Conservation (phyloP, 192 early-diverging fungal species). For the Lobosporangium transversale region DNA sequence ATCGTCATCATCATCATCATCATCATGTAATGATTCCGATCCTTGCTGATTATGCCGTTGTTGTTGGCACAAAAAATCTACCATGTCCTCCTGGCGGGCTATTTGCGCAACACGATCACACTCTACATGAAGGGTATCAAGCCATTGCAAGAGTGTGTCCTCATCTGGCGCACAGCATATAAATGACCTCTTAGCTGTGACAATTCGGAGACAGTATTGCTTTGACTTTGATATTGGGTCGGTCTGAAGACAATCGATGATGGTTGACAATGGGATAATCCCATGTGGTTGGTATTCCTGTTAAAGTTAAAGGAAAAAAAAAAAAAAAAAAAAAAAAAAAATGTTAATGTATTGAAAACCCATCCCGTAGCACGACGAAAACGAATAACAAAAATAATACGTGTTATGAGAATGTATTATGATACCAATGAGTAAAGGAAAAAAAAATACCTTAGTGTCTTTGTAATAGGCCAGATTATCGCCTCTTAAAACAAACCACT, state of each 20-base stretch:
- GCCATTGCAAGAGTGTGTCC: slow-evolving; percentile 60
- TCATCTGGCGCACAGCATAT: slow-evolving; percentile 59
- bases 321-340: background rate
- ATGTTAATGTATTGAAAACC: no score
- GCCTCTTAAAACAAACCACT: slow-evolving; percentile 70
- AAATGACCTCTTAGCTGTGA: slow-evolving; percentile 64
- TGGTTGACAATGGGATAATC: slow-evolving; percentile 59
- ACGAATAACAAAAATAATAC: no score
- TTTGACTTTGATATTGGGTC: slow-evolving; percentile 64
- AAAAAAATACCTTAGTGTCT: slow-evolving; percentile 56
- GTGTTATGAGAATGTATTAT: no score
- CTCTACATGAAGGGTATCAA: slow-evolving; percentile 59
- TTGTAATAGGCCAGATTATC: slow-evolving; percentile 69
- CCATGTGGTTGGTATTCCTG: slow-evolving; percentile 61
- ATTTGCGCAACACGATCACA: slow-evolving; percentile 48
- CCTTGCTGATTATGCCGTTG: background rate
- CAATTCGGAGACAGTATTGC: slow-evolving; percentile 63
- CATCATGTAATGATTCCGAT: background rate
- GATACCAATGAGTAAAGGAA: no score
- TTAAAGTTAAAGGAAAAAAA: no score
- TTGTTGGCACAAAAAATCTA: background rate
- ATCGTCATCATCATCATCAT: background rate
- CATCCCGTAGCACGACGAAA: no score
- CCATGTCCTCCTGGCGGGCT: slow-evolving; percentile 14
- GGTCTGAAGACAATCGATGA: slow-evolving; percentile 66